Evolutionary conservation across 306 rosid species (phyloP), one percentile per base, ranked within the genome.

Genomic region (Acmispon strigosus): DNA sequence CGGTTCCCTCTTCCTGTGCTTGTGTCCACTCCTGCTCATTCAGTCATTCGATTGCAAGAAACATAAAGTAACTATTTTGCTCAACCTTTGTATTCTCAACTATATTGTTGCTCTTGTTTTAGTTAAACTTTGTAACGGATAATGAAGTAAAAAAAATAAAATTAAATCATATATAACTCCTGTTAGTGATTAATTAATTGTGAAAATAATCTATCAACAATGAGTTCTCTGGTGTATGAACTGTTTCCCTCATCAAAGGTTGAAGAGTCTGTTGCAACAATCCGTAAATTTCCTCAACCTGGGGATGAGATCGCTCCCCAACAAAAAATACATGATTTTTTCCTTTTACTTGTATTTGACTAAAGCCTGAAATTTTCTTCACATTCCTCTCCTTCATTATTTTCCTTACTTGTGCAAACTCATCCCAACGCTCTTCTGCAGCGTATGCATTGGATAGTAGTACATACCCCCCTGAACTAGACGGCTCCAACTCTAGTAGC

Each of bases 361-460:
- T 77, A 74, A 24, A 77, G 8, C 85, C 89, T 12, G 82, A 77
- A 56, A 71, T 69, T 75, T 80, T 82, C 75, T 80, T 77, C 80
- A 80, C 83, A 57, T 68, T 76, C 58, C 79, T 85, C 53, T 82
- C 83, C 62, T 44, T 82, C 89, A 82, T 79, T 66, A 49, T 82
- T 73, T 62, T 77, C 76, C 83, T 82, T n/a, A 85, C 76, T 36
- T n/a, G 53, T 48, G 87, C 87, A 77, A 80, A 83, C 51, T 80
- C 80, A 55, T 74, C 78, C 85, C 90, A 83, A 41, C 56, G 67
- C 48, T 73, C 78, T 63, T 69, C 79, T 17, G 80, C 80, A 50
- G 84, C 84, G 78, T 83, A 74, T 27, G 76, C 39, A 73, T 74
- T 83, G 19, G 84, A 85, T 70, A 83, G 67, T 18, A 85, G 76